Conservation (phyloP, 257 asterid genomes). For the Parsonsia alboflavescens region DNA sequence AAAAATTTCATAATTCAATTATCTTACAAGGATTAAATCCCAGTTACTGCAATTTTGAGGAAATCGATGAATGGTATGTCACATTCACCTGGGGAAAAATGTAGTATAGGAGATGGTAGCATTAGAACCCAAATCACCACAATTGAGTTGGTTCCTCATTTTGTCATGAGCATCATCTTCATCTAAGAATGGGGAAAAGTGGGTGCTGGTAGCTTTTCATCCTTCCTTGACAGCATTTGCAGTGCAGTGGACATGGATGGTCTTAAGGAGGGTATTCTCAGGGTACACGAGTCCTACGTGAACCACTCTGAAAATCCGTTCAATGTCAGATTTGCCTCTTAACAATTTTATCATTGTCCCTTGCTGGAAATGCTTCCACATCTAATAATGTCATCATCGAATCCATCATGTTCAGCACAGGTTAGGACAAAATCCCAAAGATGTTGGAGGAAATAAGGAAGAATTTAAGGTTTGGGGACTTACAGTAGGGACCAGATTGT, state of each 20-base stretch:
- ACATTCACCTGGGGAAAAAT: slow-evolving; percentile 54
- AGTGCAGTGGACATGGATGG: slow-evolving; percentile 71
- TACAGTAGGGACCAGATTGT: slow-evolving; percentile 53
- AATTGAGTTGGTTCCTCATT: slow-evolving; percentile 13
- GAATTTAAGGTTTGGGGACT: slow-evolving; percentile 16
- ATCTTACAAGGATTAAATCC: no score
- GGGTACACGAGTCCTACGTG: slow-evolving; percentile 73
- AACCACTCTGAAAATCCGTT: slow-evolving; percentile 44
- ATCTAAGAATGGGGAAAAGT: slow-evolving; percentile 67
- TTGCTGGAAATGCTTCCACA: slow-evolving; percentile 64
- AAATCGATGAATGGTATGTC: not conserved
- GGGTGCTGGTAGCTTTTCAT: slow-evolving; percentile 54
- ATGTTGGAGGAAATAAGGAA: not conserved
- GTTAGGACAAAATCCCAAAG: not conserved
- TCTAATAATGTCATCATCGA: slow-evolving; percentile 27
- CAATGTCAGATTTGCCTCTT: slow-evolving; percentile 53
- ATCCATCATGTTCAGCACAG: not conserved
- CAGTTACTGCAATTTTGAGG: not conserved
- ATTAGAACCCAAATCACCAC: slow-evolving; percentile 30
- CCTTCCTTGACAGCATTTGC: slow-evolving; percentile 53
- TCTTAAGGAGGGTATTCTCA: slow-evolving; percentile 47
- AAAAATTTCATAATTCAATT: no score
- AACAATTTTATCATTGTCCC: slow-evolving; percentile 41
- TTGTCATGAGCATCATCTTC: slow-evolving; percentile 30
- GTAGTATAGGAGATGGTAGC: slow-evolving; percentile 58